Base-by-base conservation (phyloP, 176 grass and related monocot species). In the Miscanthus lutarioriparius region DNA sequence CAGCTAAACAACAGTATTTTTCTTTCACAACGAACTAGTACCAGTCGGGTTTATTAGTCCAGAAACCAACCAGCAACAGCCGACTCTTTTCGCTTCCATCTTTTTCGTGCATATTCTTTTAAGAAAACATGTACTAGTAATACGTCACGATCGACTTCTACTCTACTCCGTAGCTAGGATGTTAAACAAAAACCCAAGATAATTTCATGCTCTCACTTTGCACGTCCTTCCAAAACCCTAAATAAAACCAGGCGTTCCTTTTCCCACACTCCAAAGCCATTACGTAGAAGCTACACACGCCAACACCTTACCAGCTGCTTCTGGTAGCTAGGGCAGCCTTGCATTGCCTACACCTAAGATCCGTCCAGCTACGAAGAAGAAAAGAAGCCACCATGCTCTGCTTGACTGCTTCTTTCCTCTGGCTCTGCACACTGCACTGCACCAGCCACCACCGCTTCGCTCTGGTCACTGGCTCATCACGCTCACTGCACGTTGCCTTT, bases 171-270 rank as follows among this genome's bases (percentile, higher is more conserved):
- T 10, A 45, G 49, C 49, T 45, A 54, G 51, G 19, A 54, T 22
- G 51, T 22, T 43, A 70, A 23, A 70, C 67, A 70, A 23, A 23
- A 54, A 2, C 47, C 30, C 19, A 56, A 56, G 47, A 56, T 33
- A 16, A 22, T 35, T 19, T 51, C 17, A 27, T 12, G 25, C 35
- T 56, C 40, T 13, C 43, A 39, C 77, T 74, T 40, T 54, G 70
- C 61, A 6, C 70, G n/a, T 2, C 78, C 78, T 74, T 58, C 78
- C 64, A 74, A 30, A 66, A 17, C 67, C n/a, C 54, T 63, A 67
- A 13, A 5, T 5, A 54, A 54, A 54, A 19, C 5, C 22, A 12
- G 36, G 39, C 16, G 1, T 49, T 10, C 62, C 5, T 74, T 47
- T 41, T 13, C 67, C 10, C 67, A 37, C 23, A 4, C 23, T 37